phyloP scores from a whole-genome alignment of 2,329 filamentous ascomycete genomes.

The Rosellinia necatrix region DNA sequence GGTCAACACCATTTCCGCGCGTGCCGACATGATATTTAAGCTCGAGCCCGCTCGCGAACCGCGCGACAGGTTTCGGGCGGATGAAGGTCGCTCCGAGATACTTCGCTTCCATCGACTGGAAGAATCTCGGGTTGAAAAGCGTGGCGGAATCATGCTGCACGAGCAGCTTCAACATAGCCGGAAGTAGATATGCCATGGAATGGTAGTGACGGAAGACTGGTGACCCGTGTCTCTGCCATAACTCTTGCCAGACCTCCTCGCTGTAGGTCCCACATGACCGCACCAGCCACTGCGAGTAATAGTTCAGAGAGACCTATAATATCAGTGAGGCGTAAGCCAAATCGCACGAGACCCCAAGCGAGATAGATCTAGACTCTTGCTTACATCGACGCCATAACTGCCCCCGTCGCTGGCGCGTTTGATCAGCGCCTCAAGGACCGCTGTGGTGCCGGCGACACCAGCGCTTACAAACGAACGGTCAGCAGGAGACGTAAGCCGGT shows the following conservation, averaged over 20 bases:
- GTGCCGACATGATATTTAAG: slow-evolving; percentile 54
- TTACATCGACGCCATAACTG: slow-evolving; percentile 47
- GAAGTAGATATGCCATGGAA: slow-evolving; percentile 49
- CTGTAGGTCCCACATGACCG: slow-evolving; percentile 46
- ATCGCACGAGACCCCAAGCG: not conserved
- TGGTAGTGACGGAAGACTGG: slow-evolving; percentile 57
- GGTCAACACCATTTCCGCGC: slow-evolving; percentile 54
- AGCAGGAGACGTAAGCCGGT: not conserved
- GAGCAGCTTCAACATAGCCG: slow-evolving; percentile 47
- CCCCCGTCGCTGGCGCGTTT: slow-evolving; percentile 46
- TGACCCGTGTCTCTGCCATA: slow-evolving; percentile 45
- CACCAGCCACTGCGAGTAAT: slow-evolving; percentile 50
- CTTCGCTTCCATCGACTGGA: slow-evolving; percentile 41
- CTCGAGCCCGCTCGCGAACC: slow-evolving; percentile 46
- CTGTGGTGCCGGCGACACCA: slow-evolving; percentile 47
- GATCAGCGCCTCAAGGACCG: slow-evolving; percentile 48
- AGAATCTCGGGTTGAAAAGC: slow-evolving; percentile 54
- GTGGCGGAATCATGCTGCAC: slow-evolving; percentile 43
- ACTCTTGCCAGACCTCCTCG: slow-evolving; percentile 19
- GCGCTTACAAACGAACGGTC: slow-evolving; percentile 38
- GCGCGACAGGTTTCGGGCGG: slow-evolving; percentile 50
- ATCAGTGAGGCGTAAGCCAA: no score
- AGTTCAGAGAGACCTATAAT: slow-evolving; percentile 43
- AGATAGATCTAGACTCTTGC: slow-evolving; percentile 18
- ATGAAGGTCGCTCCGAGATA: slow-evolving; percentile 44